Base-by-base conservation (phyloP, 2,329 filamentous ascomycete genomes). In the Mycosphaerelloides madeirae region DNA sequence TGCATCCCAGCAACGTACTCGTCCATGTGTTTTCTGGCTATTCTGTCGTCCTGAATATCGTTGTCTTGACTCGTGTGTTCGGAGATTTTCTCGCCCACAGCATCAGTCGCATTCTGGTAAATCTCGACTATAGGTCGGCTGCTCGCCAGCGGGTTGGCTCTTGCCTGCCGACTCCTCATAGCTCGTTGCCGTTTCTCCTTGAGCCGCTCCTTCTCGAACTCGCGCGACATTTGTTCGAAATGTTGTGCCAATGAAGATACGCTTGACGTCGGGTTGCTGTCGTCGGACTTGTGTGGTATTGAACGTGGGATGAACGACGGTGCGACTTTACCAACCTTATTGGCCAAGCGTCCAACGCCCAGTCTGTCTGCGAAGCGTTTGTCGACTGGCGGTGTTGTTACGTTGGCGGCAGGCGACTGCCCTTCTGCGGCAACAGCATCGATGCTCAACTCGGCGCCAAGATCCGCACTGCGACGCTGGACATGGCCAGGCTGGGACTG, bases 41-140 rank as follows among this genome's bases (percentile, higher is more conserved):
- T 34, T 14, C 32, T 35, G 36, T 50, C 48, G 15, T 46, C 46
- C 18, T 49, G 42, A 13, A 37, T 13, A 28, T 54, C 49, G 13
- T 46, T 44, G 19, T 46, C 41, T 16, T 37, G 29, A 25, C 31
- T 31, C 11, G 37, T 18, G 13, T 49, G 36, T 32, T 48, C 45
- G 3, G 41, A n/a, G 13, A 33, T 43, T 29, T 43, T 48, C 40
- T 65, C 64, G 12, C 63, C 62, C 3, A 96, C 90, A 15, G 94
- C 93, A 65, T 96, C 89, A 45, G 90, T 84, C 3, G 95, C 87
- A 64, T 95, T 88, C 55, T 87, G 85, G 63, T 97, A 98, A 7
- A 98, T 89, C 65, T 97, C 87, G 13, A 98, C 90, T 48, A 94
- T 91, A 6, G 93, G 90, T 59, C 90, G 93, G n/a, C 91, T 94